Conservation (phyloP, 2,329 filamentous ascomycete species). For the Neofusicoccum ribis region DNA sequence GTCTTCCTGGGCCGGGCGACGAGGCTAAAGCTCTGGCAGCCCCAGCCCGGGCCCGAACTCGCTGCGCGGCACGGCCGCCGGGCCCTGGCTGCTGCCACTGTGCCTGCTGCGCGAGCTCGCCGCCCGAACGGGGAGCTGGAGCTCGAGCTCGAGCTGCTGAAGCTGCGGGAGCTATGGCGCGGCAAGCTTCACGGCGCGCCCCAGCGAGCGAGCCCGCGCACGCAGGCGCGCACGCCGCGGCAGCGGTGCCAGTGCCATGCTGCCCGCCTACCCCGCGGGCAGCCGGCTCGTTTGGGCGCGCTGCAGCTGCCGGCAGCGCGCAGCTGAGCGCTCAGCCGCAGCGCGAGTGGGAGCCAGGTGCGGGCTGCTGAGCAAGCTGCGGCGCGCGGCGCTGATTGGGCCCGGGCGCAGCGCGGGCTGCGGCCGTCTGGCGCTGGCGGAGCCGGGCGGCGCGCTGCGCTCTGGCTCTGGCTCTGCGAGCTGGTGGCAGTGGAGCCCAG, state of each 20-base stretch:
- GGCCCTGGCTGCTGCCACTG: not conserved
- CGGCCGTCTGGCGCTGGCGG: not conserved
- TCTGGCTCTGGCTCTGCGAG: too few relatives aligned
- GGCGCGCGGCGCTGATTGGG: not conserved
- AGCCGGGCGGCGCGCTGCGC: not conserved
- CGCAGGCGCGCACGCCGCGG: not conserved
- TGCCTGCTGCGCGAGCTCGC: not conserved
- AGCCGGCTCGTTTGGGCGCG: not conserved
- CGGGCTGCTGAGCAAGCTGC: not conserved
- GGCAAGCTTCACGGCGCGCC: not conserved
- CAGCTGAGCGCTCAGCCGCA: not conserved
- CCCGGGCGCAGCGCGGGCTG: not conserved
- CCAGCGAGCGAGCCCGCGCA: too few relatives aligned
- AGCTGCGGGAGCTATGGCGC: constrained; percentile 18
- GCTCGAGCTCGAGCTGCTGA: not conserved
- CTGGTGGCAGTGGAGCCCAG: too few relatives aligned
- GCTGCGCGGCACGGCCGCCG: not conserved
- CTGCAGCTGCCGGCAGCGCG: not conserved
- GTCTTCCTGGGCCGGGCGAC: not conserved
- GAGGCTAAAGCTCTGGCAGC: constrained; percentile 5
- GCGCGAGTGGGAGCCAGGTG: not conserved
- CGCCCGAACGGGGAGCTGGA: not conserved
- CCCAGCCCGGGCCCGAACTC: constrained; percentile 1
- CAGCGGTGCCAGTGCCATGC: not conserved
- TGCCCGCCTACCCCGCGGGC: not conserved